These are phyloP conservation scores for Tephrocybe rancida DNA, from an alignment of 768 basidiomycete genomes.

Conservation along the genomic window DNA sequence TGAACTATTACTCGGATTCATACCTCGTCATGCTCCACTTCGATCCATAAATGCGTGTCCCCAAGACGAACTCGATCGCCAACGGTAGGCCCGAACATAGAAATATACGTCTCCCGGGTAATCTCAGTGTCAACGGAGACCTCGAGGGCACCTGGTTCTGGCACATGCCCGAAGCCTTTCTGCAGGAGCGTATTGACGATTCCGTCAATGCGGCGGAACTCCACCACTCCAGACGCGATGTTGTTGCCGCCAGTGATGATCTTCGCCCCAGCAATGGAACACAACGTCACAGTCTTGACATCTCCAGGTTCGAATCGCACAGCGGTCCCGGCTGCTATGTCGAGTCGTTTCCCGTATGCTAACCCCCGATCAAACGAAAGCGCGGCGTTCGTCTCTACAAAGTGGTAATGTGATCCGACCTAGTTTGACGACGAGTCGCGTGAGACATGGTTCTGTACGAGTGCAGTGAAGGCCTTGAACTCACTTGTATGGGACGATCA, in stretches of 20 bases:
- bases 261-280: constrained; percentile 72
- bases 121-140: constrained; percentile 57
- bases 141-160: constrained; percentile 63
- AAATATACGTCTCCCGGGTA: constrained; percentile 74
- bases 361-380: constrained; percentile 82
- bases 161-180: constrained; percentile 69
- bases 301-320: constrained; percentile 97
- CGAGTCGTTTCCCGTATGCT: constrained; percentile 84
- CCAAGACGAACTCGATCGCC: constrained; percentile 90
- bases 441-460: not conserved
- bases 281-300: constrained; percentile 79
- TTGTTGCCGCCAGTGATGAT: constrained; percentile 80
- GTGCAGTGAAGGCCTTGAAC: constrained; percentile 4
- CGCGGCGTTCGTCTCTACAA: constrained; percentile 84
- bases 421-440: constrained; percentile 28
- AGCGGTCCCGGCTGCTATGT: constrained; percentile 94
- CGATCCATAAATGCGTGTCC: constrained; percentile 89
- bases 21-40: constrained; percentile 87
- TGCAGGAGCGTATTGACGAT: constrained; percentile 52
- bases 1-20: constrained; percentile 8
- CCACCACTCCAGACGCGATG: constrained; percentile 61
- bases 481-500: constrained; percentile 90
- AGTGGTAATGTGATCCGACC: constrained; percentile 95
- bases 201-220: constrained; percentile 42
- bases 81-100: constrained; percentile 94